A percentile compares a stretch with the other conserved stretches of the same genome.
phyloP scores from a whole-genome alignment of 2,329 filamentous ascomycete genomes.

The Ambrosiella beaveri region DNA sequence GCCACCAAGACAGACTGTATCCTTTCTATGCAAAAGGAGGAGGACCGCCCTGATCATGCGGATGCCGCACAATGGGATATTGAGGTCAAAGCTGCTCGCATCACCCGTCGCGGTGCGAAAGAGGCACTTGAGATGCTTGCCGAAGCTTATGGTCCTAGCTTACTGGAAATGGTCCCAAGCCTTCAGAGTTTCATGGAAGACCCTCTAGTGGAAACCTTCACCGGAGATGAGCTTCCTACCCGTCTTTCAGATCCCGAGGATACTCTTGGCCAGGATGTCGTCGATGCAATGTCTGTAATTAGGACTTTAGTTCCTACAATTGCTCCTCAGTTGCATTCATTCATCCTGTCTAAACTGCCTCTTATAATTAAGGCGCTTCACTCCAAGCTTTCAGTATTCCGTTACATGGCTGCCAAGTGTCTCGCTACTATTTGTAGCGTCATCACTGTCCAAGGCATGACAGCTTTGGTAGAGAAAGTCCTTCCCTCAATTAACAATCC shows the following conservation, averaged over 20 bases:
- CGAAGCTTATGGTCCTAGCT: slow-evolving; percentile 54
- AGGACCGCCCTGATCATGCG: slow-evolving; percentile 81
- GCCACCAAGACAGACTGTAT: slow-evolving; percentile 63
- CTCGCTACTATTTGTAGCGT: slow-evolving; percentile 95
- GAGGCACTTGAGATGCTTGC: slow-evolving; percentile 83
- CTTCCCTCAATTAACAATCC: slow-evolving; percentile 84
- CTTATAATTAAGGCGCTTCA: slow-evolving; percentile 75
- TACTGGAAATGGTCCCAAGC: slow-evolving; percentile 74
- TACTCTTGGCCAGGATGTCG: slow-evolving; percentile 72
- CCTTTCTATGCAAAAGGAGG: slow-evolving; percentile 88
- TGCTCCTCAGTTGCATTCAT: slow-evolving; percentile 54
- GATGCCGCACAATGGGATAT: slow-evolving; percentile 80
- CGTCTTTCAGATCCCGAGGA: slow-evolving; percentile 58
- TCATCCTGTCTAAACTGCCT: slow-evolving; percentile 69
- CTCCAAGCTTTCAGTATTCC: slow-evolving; percentile 75
- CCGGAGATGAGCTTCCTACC: slow-evolving; percentile 45
- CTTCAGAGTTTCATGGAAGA: slow-evolving; percentile 65
- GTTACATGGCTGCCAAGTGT: slow-evolving; percentile 94
- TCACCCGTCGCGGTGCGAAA: slow-evolving; percentile 84
- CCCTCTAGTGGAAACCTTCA: slow-evolving; percentile 60
- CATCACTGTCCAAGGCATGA: slow-evolving; percentile 89
- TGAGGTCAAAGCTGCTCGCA: slow-evolving; percentile 74
- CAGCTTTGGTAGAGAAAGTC: slow-evolving; percentile 82
- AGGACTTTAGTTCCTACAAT: slow-evolving; percentile 88
- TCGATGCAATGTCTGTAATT: slow-evolving; percentile 85